Conservation (phyloP, 2,329 filamentous ascomycete species). For the Diaporthe batatas region DNA sequence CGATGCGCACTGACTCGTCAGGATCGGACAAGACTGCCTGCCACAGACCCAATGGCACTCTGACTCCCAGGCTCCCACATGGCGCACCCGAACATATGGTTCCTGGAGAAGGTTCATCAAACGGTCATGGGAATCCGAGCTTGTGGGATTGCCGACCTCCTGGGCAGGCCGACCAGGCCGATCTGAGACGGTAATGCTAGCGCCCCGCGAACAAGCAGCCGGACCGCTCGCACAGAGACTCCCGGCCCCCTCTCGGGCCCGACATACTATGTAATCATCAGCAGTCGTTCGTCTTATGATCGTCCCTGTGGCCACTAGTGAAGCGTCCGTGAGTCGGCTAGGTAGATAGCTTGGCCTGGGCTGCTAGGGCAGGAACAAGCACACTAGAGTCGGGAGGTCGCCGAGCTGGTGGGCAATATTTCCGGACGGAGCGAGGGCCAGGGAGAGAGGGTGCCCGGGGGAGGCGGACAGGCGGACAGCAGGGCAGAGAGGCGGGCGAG, state of each 20-base stretch:
- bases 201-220: neutral
- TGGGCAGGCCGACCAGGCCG: neutral
- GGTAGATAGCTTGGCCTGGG: neutral
- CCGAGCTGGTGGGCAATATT: neutral
- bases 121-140: neutral
- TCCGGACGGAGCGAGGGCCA: neutral
- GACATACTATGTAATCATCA: neutral
- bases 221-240: constrained; percentile 31
- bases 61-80: constrained; percentile 27
- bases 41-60: neutral
- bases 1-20: constrained; percentile 16
- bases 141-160: constrained; percentile 4
- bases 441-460: too few species aligned
- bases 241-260: constrained; percentile 12
- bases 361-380: neutral
- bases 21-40: neutral
- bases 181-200: constrained; percentile 11
- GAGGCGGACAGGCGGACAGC: neutral
- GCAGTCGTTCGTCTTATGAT: constrained; percentile 24
- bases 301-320: neutral
- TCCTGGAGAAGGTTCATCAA: constrained; percentile 17
- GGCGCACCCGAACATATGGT: constrained; percentile 26
- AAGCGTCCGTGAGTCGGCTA: constrained; percentile 14
- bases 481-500: neutral
- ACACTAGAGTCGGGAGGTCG: neutral